Percentiles rank a stretch among this genome's conserved stretches.
Evolutionary conservation across 2,329 filamentous ascomycete species (phyloP).

Genomic region (Exophiala dermatitidis): DNA sequence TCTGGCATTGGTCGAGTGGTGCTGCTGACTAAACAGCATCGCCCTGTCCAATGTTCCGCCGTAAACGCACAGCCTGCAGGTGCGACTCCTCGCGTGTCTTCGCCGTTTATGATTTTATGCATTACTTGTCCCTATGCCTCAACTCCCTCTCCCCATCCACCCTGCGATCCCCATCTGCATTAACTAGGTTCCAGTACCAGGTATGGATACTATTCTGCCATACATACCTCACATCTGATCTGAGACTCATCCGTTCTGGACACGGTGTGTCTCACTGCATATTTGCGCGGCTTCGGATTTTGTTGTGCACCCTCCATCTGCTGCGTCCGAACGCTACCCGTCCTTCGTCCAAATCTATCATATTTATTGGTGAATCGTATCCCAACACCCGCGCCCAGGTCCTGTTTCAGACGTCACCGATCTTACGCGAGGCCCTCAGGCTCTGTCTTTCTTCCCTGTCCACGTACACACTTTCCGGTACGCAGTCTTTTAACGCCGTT

Average conservation of each 20-base stretch:
- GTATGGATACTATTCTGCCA: background rate
- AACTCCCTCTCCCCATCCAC: background rate
- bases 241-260: conserved; percentile 8
- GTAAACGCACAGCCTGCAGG: background rate
- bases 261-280: conserved; percentile 6
- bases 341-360: conserved; percentile 4
- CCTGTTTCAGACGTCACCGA: conserved; percentile 10
- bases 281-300: background rate
- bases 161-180: background rate
- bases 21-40: no score
- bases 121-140: background rate
- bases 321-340: conserved; percentile 1
- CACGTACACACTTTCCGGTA: conserved; percentile 1
- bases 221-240: conserved; percentile 1
- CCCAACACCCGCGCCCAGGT: conserved; percentile 1
- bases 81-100: background rate
- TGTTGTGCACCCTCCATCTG: conserved; percentile 3
- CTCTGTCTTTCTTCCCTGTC: conserved; percentile 1
- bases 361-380: background rate
- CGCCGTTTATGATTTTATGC: background rate
- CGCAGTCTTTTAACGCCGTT: background rate
- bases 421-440: conserved; percentile 10
- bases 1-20: no score
- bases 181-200: background rate
- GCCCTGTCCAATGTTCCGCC: background rate